Conservation (phyloP, 306 rosid species). For the Ochetophila trinervis region DNA sequence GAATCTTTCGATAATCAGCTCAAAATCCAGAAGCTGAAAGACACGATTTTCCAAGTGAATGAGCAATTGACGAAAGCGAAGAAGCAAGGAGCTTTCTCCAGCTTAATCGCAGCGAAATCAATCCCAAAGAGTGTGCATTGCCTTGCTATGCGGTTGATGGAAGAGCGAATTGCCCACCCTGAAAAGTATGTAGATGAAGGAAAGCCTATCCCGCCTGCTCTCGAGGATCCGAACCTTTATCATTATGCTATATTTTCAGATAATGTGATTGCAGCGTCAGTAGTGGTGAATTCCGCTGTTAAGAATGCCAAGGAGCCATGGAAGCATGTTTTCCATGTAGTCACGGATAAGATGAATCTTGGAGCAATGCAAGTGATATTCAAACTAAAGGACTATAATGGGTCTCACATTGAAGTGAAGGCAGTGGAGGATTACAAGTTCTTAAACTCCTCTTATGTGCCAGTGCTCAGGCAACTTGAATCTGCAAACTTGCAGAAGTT, state of each 20-base stretch:
- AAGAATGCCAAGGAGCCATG: constrained; percentile 77
- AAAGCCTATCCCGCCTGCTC: constrained; percentile 48
- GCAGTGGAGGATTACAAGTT: constrained; percentile 87
- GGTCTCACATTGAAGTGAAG: constrained; percentile 73
- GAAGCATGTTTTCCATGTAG: constrained; percentile 89
- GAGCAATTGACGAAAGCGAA: constrained; percentile 81
- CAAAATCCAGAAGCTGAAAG: constrained; percentile 94
- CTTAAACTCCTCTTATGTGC: constrained; percentile 74
- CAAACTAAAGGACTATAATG: constrained; percentile 64
- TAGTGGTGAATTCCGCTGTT: constrained; percentile 77
- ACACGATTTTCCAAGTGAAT: constrained; percentile 79
- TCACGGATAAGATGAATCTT: constrained; percentile 87
- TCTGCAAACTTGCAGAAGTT: constrained; percentile 66
- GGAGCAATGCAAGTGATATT: constrained; percentile 95
- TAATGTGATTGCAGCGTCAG: constrained; percentile 77
- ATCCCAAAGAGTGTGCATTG: constrained; percentile 81
- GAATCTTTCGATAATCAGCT: constrained; percentile 91
- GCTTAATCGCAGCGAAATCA: constrained; percentile 83
- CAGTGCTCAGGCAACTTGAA: constrained; percentile 72
- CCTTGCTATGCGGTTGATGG: constrained; percentile 68
- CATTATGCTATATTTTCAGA: constrained; percentile 83
- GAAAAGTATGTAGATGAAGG: constrained; percentile 61
- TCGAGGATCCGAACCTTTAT: constrained; percentile 73
- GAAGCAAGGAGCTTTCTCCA: constrained; percentile 95
- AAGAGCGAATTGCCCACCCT: constrained; percentile 68